Percentiles rank a stretch among this genome's conserved stretches.
Evolutionary conservation across 768 basidiomycete species (phyloP).

Genomic region (Pleurotus platypus): DNA sequence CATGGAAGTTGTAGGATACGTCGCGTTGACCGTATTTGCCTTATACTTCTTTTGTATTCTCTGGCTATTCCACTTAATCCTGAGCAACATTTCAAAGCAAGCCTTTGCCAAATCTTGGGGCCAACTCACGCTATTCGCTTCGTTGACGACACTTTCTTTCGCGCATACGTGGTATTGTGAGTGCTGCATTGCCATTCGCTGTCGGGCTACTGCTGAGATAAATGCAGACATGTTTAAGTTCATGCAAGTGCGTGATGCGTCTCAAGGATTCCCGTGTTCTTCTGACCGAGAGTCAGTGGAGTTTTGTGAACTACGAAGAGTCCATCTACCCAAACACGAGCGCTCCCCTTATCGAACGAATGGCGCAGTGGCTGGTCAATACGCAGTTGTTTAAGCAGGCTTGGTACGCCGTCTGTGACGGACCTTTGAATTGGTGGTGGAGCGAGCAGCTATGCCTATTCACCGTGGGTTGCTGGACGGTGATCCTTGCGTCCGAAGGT

Average conservation of each 20-base stretch:
- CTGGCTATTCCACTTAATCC: conserved; percentile 5
- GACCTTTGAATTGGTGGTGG: conserved; percentile 65
- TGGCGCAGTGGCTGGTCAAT: conserved; percentile 49
- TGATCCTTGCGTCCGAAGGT: conserved; percentile 53
- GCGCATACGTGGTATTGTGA: conserved; percentile 50
- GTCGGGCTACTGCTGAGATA: not conserved
- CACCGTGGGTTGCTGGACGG: conserved; percentile 54
- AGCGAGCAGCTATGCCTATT: conserved; percentile 60
- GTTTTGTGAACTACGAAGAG: conserved; percentile 43
- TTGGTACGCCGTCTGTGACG: conserved; percentile 39
- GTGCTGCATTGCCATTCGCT: conserved; percentile 13
- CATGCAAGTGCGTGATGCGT: conserved; percentile 22
- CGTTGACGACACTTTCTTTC: conserved; percentile 31
- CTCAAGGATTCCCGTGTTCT: not conserved
- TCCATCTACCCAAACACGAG: not conserved
- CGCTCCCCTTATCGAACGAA: conserved; percentile 19
- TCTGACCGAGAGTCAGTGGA: conserved; percentile 38
- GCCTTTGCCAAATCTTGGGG: not conserved
- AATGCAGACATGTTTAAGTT: conserved; percentile 42
- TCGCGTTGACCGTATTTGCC: conserved; percentile 9
- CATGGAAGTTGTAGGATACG: conserved; percentile 2
- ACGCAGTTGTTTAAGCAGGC: conserved; percentile 64
- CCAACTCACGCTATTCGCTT: conserved; percentile 21
- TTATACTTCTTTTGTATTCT: conserved; percentile 9
- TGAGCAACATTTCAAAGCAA: conserved; percentile 8